Base-by-base conservation (phyloP, 1,139 yeast genomes). In the Saccharomycopsis hybrid region DNA sequence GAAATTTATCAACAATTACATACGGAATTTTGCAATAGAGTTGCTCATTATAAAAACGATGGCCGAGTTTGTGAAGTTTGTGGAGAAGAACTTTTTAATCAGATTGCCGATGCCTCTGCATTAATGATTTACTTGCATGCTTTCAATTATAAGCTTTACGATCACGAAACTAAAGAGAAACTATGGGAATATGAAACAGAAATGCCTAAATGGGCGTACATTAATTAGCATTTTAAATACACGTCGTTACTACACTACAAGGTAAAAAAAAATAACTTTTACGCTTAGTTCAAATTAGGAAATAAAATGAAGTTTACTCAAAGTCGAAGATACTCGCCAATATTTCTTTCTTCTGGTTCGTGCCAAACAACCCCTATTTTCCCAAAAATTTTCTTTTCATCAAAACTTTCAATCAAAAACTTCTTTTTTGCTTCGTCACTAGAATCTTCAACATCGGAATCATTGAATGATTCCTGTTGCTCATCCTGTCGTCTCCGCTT, bases 371-470 rank as follows among this genome's bases (percentile, higher is more conserved):
- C 67, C 0, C 71, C 76, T 24, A 80, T 64, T 2, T 67, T 55
- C 35, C 73, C 71, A 56, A 80, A 74, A 5, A 80, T 80, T 54
- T 62, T 64, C 43, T 56, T 57, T 54, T 80, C 85, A 54, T 68
- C 70, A 47, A 64, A 68, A 9, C 75, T 67, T 55, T 78, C 85
- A 1, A 80, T 54, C 28, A 73, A 50, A 43, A 55, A 3, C 56
- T 60, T 9, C 38, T 48, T 9, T 47, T 48, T 32, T 18, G 18
- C 18, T 18, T 18, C 18, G 18, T 18, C 18, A 18, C 18, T 18
- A 18, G 18, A 18, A 18, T 18, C 18, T n/a, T 56, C 54, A 24
- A 53, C 57, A 24, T 52, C 45, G 9, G 33, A 48, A 38, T 35
- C 28, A 18, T 18, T 18, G 18, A 18, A 18, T 18, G 18, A 18